Base-by-base conservation (phyloP, 306 rosid species). In the Medicago arabica region DNA sequence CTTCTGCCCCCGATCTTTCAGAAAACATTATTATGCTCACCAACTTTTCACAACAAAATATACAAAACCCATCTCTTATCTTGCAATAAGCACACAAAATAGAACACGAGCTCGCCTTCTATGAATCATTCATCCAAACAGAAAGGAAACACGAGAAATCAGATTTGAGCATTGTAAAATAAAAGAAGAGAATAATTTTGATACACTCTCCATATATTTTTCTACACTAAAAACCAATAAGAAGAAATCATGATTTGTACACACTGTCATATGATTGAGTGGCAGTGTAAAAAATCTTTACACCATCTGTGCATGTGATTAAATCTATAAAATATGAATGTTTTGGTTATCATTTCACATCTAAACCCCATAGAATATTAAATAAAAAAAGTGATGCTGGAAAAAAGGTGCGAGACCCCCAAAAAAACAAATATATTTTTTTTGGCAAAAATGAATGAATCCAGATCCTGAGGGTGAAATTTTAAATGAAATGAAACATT, bases 11-110 rank as follows among this genome's bases (percentile, higher is more conserved):
- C 47, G 61, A 72, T 83, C 85, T 84, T 78, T 84, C 89, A 38
- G 88, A 71, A 80, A 88, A 80, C 97, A 90, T 92, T 82, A 75
- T 61, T 31, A 61, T 88, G 83, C 78, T 75, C 67, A 38, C 77
- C 59, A 75, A 57, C 83, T 80, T 47, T 86, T 70, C 60, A 59
- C 72, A 70, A 73, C 76, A 54, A 78, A 72, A 77, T 14, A 68
- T 16, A 66, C 74, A 61, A 66, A 23, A 71, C 74, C 86, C 86
- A 85, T 86, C 69, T 77, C 78, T 68, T 46, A 59, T 75, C 83
- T 18, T 11, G 54, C 76, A 80, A 77, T 15, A 57, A 60, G 75
- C 78, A 50, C 47, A 40, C 10, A 72, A 66, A 53, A 57, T 60
- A 75, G 53, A 47, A 63, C 80, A 69, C 81, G 9, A 75, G 50